Evolutionary conservation across 257 asterid species (phyloP).

Genomic region (Nicotiana otophora): DNA sequence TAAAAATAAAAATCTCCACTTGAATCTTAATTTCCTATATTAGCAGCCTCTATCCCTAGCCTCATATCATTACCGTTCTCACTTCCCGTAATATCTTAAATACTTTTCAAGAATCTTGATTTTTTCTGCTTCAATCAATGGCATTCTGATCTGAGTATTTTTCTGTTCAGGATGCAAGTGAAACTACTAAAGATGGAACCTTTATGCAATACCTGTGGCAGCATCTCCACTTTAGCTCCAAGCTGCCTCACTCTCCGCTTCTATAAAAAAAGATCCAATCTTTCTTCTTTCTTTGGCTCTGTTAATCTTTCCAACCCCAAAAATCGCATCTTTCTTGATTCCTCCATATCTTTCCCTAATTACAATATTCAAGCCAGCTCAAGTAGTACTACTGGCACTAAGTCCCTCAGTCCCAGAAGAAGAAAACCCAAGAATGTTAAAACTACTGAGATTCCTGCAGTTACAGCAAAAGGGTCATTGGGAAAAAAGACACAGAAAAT

Average conservation of each 20-base stretch:
- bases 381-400: constrained; percentile 9
- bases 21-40: background rate
- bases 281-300: constrained; percentile 4
- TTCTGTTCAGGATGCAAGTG: constrained; percentile 1
- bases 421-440: constrained; percentile 25
- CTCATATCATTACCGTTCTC: background rate
- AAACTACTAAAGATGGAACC: constrained; percentile 1
- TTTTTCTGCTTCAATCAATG: background rate
- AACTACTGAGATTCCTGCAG: background rate
- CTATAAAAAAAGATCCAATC: background rate
- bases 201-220: background rate
- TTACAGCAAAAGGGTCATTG: background rate
- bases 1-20: background rate
- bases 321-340: constrained; percentile 4
- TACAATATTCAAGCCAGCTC: background rate
- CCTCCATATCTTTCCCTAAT: background rate
- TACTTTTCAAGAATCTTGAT: background rate
- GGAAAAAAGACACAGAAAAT: background rate
- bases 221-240: background rate
- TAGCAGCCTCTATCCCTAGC: background rate
- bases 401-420: constrained; percentile 26
- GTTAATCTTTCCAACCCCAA: background rate
- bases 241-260: background rate
- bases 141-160: background rate
- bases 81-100: background rate